Base-by-base conservation (phyloP, 2,329 filamentous ascomycete genomes). In the Penicillium rolfsii region DNA sequence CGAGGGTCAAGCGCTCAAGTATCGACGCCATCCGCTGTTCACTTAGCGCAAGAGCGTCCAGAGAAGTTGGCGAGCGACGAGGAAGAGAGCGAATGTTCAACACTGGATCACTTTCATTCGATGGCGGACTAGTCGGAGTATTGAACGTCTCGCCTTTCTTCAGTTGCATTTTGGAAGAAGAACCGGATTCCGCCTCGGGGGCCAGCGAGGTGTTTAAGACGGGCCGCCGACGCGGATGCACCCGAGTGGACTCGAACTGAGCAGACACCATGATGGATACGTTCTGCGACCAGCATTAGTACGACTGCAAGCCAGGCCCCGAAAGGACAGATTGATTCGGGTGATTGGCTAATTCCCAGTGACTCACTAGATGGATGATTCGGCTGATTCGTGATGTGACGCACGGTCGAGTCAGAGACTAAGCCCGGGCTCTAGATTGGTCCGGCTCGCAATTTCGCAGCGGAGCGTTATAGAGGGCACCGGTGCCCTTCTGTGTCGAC, bases 21-120 rank as follows among this genome's bases (percentile, higher is more conserved):
- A 87, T 85, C 72, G 89, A 76, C 67, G 86, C 87, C 75, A 89
- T 87, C 67, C 89, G 89, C 72, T 89, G 86, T 72, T 86, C 83
- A 70, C 88, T 85, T 64, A 88, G 86, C 71, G 87, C 87, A 74
- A 91, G 84, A 58, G 89, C 88, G 78, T 91, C 89, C 62, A 91
- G 79, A 65, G 76, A 80, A 36, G 89, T 90, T 68, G 89, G 87
- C 53, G 89, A 88, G 61, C 90, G 88, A 67, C 84, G 80, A 71
- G 81, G 84, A 70, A 90, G 82, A 59, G 77, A 79, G 65, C 76
- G 77, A 63, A 81, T 74, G 70, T 73, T 75, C 49, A 80, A 62
- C 19, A 79, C 71, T 22, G 79, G 79, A 62, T 81, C 77, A 70
- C 72, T 63, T 62, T 79, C 75, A 63, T 70, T 70, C 28, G 75